These are phyloP conservation scores for Senecio squalidus DNA, from an alignment of 140 eudicot species.

Conservation along the genomic window DNA sequence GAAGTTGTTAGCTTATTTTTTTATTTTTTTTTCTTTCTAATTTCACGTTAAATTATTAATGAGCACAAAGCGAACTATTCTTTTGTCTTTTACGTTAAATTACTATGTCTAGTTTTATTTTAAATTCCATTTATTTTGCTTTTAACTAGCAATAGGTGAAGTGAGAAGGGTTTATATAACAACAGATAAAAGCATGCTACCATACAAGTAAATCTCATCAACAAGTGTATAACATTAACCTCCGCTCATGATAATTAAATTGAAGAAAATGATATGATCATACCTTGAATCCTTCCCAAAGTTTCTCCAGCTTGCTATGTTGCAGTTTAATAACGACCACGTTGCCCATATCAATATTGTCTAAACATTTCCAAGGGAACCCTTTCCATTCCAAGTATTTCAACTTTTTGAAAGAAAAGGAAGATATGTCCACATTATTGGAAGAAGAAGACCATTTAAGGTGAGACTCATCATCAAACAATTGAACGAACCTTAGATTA, in stretches of 20 bases:
- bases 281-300: neutral
- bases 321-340: neutral
- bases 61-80: constrained; percentile 75
- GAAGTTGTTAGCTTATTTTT: too few relatives aligned
- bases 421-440: neutral
- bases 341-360: neutral
- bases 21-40: too few relatives aligned
- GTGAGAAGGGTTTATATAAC: too few relatives aligned
- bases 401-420: neutral
- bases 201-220: too few relatives aligned
- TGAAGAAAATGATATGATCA: neutral
- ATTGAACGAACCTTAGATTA: neutral
- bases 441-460: neutral
- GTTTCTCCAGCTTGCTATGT: neutral
- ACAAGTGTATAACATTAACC: too few relatives aligned
- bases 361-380: neutral
- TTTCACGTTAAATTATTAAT: too few relatives aligned
- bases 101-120: too few relatives aligned
- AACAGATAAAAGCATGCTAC: too few relatives aligned
- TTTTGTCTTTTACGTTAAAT: constrained; percentile 40
- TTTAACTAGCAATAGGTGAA: too few relatives aligned
- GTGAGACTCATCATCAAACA: fast-evolving
- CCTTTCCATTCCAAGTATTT: neutral
- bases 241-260: too few relatives aligned
- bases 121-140: too few relatives aligned